Conservation (phyloP, 176 grass and related monocot species). For the maize (Zea mays) region Zm-B73-REFERENCE-NAM-5.0 NC_050104.1:152978001-152978500, state of each 20-base stretch:
- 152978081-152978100: not conserved
- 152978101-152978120: not conserved
- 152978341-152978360: not conserved
- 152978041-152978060: not conserved
- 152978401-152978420: not conserved
- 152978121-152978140: not conserved
- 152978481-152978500: not conserved
- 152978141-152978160: not conserved
- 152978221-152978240: not conserved
- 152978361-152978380: too few relatives aligned
- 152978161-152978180: not conserved
- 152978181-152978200: slow-evolving; percentile 7
- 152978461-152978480: not conserved
- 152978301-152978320: not conserved
- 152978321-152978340: not conserved
- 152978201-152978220: not conserved
- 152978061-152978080: not conserved
- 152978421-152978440: not conserved
- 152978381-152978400: not conserved
- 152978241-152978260: not conserved
- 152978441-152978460: not conserved
- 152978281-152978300: slow-evolving; percentile 1
- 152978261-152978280: slow-evolving; percentile 2
- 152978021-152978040: not conserved
- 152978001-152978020: not conserved